A percentile compares a stretch with the other conserved stretches of the same genome.
Evolutionary conservation across 2,329 filamentous ascomycete genomes (phyloP).

Genomic region (Graphilbum sp.): DNA sequence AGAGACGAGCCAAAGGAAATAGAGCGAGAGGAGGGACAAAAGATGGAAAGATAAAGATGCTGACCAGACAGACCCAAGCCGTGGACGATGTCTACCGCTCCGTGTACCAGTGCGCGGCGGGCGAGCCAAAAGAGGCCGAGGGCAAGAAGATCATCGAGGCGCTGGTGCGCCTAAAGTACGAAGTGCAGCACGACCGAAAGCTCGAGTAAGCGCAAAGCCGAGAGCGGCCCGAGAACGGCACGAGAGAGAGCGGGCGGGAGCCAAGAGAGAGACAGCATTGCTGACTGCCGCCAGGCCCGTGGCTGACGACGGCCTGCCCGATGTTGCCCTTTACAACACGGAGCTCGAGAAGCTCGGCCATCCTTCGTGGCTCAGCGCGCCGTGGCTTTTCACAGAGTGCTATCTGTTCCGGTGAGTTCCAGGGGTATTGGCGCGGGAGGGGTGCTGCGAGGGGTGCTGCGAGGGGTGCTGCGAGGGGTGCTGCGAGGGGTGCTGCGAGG

Average conservation of each 20-base stretch:
- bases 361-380: conserved; percentile 65
- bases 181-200: conserved; percentile 74
- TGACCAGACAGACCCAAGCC: conserved; percentile 53
- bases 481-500: too few species aligned
- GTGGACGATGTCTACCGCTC: conserved; percentile 90
- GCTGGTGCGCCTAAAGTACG: conserved; percentile 77
- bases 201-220: conserved; percentile 20
- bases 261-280: neutral
- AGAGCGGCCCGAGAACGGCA: neutral
- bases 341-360: conserved; percentile 61
- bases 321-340: conserved; percentile 70
- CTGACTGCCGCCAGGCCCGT: conserved; percentile 42
- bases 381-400: conserved; percentile 89
- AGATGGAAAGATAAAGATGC: too few species aligned
- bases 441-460: too few species aligned
- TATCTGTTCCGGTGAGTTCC: conserved; percentile 64
- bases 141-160: conserved; percentile 74
- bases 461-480: too few species aligned
- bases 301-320: conserved; percentile 56
- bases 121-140: conserved; percentile 51
- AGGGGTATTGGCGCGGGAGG: too few species aligned
- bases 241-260: neutral
- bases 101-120: conserved; percentile 39
- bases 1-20: too few species aligned
- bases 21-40: too few species aligned